Conservation (phyloP, 225 moss, liverwort and hornwort genomes). For the Sphagnum tenellum region DNA sequence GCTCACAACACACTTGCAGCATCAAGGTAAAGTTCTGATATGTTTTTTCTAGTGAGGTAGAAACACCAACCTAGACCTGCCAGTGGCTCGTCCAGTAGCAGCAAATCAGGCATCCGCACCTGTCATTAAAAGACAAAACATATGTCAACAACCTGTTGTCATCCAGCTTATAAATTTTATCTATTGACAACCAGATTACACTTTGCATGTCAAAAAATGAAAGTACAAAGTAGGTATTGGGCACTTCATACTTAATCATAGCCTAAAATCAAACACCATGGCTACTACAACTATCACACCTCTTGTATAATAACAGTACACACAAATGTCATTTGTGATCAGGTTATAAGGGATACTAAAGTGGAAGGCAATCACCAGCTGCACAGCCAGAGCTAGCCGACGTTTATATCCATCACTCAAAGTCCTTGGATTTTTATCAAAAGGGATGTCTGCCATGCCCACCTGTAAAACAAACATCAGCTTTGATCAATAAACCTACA, state of each 20-base stretch:
- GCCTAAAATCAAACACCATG: too few relatives aligned
- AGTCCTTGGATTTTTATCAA: conserved; percentile 86
- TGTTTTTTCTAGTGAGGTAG: neutral
- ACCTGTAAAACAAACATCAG: conserved; percentile 37
- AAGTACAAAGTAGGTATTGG: too few relatives aligned
- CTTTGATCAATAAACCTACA: too few relatives aligned
- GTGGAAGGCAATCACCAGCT: conserved; percentile 45
- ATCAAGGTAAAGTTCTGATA: neutral
- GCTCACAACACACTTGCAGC: neutral
- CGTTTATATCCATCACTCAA: conserved; percentile 93
- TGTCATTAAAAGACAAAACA: conserved; percentile 19
- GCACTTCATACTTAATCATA: too few relatives aligned
- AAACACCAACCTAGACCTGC: conserved; percentile 71
- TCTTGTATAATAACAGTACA: too few relatives aligned
- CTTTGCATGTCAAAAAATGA: too few relatives aligned
- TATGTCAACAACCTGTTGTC: too few relatives aligned
- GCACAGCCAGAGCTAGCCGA: conserved; percentile 90
- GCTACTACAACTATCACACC: too few relatives aligned
- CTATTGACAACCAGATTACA: too few relatives aligned
- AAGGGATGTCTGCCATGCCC: conserved; percentile 74
- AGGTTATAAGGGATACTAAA: too few relatives aligned
- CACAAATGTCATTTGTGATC: too few relatives aligned
- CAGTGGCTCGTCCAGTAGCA: conserved; percentile 94
- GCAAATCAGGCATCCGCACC: conserved; percentile 91
- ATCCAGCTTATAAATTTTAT: too few relatives aligned